Conservation (phyloP, 805 yeast genomes). For the Metschnikowia picachoensis region DNA sequence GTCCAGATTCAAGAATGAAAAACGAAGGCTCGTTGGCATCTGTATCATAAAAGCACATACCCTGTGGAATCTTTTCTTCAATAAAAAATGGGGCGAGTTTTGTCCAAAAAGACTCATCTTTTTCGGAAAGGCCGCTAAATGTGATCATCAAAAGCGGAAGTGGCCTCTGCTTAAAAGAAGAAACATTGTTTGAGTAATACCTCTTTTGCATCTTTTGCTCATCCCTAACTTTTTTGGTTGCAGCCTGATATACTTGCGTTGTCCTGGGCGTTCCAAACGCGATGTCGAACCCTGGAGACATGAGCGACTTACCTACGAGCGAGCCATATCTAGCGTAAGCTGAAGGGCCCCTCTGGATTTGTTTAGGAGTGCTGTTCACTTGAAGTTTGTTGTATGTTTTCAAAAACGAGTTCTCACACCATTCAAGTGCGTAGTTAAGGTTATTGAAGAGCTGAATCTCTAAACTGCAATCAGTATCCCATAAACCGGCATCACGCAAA, state of each 20-base stretch:
- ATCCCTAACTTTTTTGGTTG: slow-evolving; percentile 41
- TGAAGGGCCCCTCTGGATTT: slow-evolving; percentile 6
- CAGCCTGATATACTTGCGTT: slow-evolving; percentile 50
- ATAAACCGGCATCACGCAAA: slow-evolving; percentile 77
- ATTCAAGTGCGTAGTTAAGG: slow-evolving; percentile 84
- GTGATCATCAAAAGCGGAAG: slow-evolving; percentile 61
- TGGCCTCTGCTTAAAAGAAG: slow-evolving; percentile 47
- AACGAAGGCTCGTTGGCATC: slow-evolving; percentile 45
- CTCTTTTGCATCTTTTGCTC: slow-evolving; percentile 40
- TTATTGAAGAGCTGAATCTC: slow-evolving; percentile 66
- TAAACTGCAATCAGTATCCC: slow-evolving; percentile 42
- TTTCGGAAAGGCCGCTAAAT: slow-evolving; percentile 54
- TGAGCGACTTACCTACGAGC: slow-evolving; percentile 8
- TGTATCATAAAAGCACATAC: slow-evolving; percentile 45
- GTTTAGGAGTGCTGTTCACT: slow-evolving; percentile 19
- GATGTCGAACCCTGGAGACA: slow-evolving; percentile 22
- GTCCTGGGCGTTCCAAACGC: slow-evolving; percentile 51
- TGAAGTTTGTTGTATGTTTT: slow-evolving; percentile 48
- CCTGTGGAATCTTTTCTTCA: slow-evolving; percentile 45
- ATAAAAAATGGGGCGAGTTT: slow-evolving; percentile 51
- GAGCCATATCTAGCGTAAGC: slow-evolving; percentile 2
- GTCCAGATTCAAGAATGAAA: slow-evolving; percentile 51
- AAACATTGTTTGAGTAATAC: slow-evolving; percentile 44
- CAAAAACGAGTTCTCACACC: slow-evolving; percentile 93
- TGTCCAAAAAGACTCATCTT: slow-evolving; percentile 57